A percentile compares a stretch with the other conserved stretches of the same genome.
These are phyloP conservation scores for Metschnikowia corniflorae DNA, from an alignment of 805 yeast genomes.

Conservation along the genomic window DNA sequence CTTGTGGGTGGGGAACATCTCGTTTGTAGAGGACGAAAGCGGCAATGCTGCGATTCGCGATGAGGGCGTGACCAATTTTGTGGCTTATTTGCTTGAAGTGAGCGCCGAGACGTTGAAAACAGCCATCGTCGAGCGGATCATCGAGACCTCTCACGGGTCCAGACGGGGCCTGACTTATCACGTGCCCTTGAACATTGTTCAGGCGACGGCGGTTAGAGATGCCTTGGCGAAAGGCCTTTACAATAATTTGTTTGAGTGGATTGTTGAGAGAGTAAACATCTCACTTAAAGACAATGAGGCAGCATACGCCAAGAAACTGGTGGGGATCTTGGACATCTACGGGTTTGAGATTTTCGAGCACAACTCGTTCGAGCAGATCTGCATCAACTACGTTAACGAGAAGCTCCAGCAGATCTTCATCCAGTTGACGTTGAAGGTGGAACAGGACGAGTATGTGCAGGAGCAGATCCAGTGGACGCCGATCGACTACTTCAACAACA, in stretches of 20 bases:
- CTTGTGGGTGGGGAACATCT: conserved; percentile 91
- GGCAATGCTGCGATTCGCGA: conserved; percentile 85
- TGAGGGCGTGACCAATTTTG: conserved; percentile 87
- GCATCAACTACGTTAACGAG: conserved; percentile 94
- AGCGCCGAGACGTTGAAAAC: conserved; percentile 61
- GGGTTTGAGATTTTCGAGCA: conserved; percentile 96
- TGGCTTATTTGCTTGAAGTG: conserved; percentile 86
- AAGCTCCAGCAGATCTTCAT: conserved; percentile 95
- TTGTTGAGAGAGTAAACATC: conserved; percentile 82
- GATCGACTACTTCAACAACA: conserved; percentile 91
- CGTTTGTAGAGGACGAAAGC: conserved; percentile 79
- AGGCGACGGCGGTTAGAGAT: conserved; percentile 92
- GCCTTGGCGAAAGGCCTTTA: conserved; percentile 94
- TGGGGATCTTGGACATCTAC: conserved; percentile 92
- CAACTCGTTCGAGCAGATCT: conserved; percentile 91
- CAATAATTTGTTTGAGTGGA: conserved; percentile 93
- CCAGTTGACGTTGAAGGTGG: conserved; percentile 91
- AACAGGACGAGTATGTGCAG: conserved; percentile 94
- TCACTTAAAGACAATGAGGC: conserved; percentile 54
- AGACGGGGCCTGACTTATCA: conserved; percentile 91
- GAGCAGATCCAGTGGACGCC: conserved; percentile 98
- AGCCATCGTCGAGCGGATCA: conserved; percentile 72
- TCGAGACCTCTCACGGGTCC: conserved; percentile 89
- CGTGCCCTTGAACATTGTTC: conserved; percentile 86
- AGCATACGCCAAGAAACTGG: conserved; percentile 49